Base-by-base conservation (phyloP, 768 basidiomycete genomes). In the Gloeophyllum trabeum region DNA sequence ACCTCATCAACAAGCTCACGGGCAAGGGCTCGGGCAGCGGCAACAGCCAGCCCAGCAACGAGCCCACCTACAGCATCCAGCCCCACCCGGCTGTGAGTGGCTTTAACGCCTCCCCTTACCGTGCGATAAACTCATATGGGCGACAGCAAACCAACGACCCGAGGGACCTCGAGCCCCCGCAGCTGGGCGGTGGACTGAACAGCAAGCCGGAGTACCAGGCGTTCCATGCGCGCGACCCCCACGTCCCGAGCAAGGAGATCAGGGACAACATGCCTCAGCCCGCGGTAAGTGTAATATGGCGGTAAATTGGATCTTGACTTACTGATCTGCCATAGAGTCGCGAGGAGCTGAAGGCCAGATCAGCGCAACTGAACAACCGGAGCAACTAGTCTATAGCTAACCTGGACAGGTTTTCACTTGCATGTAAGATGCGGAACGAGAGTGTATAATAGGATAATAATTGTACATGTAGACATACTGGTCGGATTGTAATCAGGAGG, bases 111-210 rank as follows among this genome's bases (percentile, higher is more conserved):
- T 6, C 6, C 13, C 21, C 26, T 19, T 1, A 6, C 2, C 22
- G 3, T 23, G 24, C 28, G 4, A 37, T 18, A 1, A 13, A 22
- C 18, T 40, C 3, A 7, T 21, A 46, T 5, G 39, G 6, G 24
- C 13, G 7, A 25, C 24, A 81, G 79, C 76, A 69, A 62, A 62
- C 72, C 4, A 80, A 81, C 47, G 64, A 81, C 49, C 78, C 79
- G 12, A 61, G 65, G 6, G 73, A 79, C 51, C 66, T 74, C 35
- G 62, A 64, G 41, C 46, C 56, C 1, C 54, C 58, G 10, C 58
- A 61, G 44, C 54, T 53, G 19, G 61, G 61, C 3, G 63, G 60
- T n/a, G 56, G 59, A 6, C 47, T 72, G 44, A 62, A 51, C 34
- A 52, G 53, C 40, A 65, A 68, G 40, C 65, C 66, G 0, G 63